These are phyloP conservation scores for Tremellales sp. DNA, from an alignment of 1,284 basidiomycete genomes.

Conservation along the genomic window DNA sequence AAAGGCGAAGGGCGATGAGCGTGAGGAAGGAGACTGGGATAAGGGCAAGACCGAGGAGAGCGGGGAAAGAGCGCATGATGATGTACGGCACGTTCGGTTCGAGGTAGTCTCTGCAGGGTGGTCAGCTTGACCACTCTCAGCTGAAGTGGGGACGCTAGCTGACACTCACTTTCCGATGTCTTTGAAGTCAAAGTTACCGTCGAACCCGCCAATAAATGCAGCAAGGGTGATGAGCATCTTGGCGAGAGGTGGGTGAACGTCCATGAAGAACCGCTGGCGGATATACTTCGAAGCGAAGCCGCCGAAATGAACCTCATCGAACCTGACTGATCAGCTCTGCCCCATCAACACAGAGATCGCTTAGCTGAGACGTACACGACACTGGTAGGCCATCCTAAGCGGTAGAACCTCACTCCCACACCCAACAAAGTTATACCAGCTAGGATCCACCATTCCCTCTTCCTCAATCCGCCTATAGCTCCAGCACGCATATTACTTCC, in stretches of 20 bases:
- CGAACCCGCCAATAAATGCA: slow-evolving; percentile 82
- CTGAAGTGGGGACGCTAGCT: not conserved
- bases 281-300: slow-evolving; percentile 84
- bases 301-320: slow-evolving; percentile 96
- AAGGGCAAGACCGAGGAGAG: slow-evolving; percentile 80
- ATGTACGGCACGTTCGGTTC: slow-evolving; percentile 78
- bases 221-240: slow-evolving; percentile 92
- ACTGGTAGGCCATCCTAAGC: slow-evolving; percentile 73
- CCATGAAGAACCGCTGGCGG: slow-evolving; percentile 93
- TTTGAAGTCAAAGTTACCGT: slow-evolving; percentile 94
- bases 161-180: slow-evolving; percentile 88
- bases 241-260: slow-evolving; percentile 95
- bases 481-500: slow-evolving; percentile 13
- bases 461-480: slow-evolving; percentile 22
- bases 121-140: not conserved
- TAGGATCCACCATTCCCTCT: slow-evolving; percentile 42
- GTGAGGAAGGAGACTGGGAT: slow-evolving; percentile 92
- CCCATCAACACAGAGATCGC: slow-evolving; percentile 1
- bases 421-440: slow-evolving; percentile 53
- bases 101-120: slow-evolving; percentile 59
- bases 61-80: slow-evolving; percentile 90
- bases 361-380: slow-evolving; percentile 67
- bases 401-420: slow-evolving; percentile 67
- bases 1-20: slow-evolving; percentile 82
- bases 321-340: slow-evolving; percentile 57